phyloP scores from a whole-genome alignment of 306 rosid species.

The Begonia fuchsioides region DNA sequence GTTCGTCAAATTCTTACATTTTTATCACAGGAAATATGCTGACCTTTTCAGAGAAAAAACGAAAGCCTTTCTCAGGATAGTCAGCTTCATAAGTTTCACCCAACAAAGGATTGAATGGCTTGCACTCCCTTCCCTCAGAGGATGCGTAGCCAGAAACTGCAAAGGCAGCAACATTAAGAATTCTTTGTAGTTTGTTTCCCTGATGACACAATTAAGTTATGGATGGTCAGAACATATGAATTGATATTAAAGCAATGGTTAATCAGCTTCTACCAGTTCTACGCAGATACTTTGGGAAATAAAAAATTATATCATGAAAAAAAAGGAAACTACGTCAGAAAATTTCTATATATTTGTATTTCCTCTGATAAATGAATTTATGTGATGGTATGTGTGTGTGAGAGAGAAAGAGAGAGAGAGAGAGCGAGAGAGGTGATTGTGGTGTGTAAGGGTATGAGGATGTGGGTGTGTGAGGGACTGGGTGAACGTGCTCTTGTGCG shows the following conservation, averaged over 20 bases:
- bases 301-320: no score
- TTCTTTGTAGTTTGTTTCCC: constrained; percentile 81
- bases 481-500: no score
- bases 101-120: constrained; percentile 92
- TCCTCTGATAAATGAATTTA: no score
- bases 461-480: no score
- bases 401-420: not conserved
- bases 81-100: constrained; percentile 99
- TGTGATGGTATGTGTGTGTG: not conserved
- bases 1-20: no score
- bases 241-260: not conserved
- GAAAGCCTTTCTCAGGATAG: constrained; percentile 83
- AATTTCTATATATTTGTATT: no score
- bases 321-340: no score
- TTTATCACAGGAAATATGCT: not conserved
- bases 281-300: no score
- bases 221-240: not conserved
- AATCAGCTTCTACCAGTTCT: no score
- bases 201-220: constrained; percentile 20
- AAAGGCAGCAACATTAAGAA: constrained; percentile 85
- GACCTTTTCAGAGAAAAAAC: constrained; percentile 97
- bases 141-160: constrained; percentile 98
- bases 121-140: constrained; percentile 89
- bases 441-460: no score
- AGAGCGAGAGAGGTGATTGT: no score